Conservation (phyloP, 1,284 basidiomycete species). For the Vanrija humicola region DNA sequence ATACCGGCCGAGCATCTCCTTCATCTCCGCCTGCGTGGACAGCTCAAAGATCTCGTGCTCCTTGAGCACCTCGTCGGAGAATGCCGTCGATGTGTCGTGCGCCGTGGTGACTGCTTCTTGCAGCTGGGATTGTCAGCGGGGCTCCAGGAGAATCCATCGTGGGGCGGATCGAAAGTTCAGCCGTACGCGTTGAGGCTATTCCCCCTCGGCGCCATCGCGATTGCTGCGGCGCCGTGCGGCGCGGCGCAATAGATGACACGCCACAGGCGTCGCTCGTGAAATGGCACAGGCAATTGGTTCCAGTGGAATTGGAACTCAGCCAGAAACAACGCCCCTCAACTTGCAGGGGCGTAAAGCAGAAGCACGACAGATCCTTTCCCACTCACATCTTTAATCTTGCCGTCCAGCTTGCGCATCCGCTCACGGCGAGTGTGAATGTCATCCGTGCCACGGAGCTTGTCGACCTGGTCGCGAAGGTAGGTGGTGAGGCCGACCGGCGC, state of each 20-base stretch:
- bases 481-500: slow-evolving; percentile 68
- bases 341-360: neutral
- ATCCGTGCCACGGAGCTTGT: slow-evolving; percentile 84
- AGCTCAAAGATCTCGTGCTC: slow-evolving; percentile 88
- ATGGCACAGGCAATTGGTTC: too few relatives aligned
- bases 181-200: neutral
- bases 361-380: neutral
- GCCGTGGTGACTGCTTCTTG: slow-evolving; percentile 93
- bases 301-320: too few relatives aligned
- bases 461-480: slow-evolving; percentile 91
- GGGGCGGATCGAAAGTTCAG: neutral
- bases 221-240: too few relatives aligned
- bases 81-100: slow-evolving; percentile 91
- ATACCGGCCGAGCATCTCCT: slow-evolving; percentile 80
- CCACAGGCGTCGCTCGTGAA: too few relatives aligned
- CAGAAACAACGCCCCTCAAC: too few relatives aligned
- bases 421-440: slow-evolving; percentile 82
- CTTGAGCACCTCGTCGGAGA: slow-evolving; percentile 86
- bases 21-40: slow-evolving; percentile 91
- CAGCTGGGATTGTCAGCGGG: slow-evolving; percentile 55
- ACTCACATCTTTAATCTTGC: slow-evolving; percentile 87
- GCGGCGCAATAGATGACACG: too few relatives aligned
- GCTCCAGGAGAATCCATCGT: neutral
- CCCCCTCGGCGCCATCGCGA: too few relatives aligned
- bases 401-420: slow-evolving; percentile 85